Percentiles rank a stretch among this genome's conserved stretches.
phyloP scores from a whole-genome alignment of 768 basidiomycete genomes.

The Hericium erinaceus region DNA sequence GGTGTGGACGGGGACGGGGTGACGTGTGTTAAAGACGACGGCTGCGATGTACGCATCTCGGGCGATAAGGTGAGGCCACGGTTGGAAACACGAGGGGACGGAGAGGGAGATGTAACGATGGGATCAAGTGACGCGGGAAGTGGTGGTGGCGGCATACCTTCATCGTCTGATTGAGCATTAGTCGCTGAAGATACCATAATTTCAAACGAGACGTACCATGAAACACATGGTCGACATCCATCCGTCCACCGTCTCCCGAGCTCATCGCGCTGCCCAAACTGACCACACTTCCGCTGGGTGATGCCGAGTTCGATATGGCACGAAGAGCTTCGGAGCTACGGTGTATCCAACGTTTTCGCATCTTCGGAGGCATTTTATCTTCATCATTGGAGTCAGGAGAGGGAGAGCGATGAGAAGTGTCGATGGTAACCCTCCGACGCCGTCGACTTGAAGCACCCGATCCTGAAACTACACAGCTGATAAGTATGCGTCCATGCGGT shows the following conservation, averaged over 20 bases:
- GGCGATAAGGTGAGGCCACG: slow-evolving; percentile 10
- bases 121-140: slow-evolving; percentile 37
- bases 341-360: slow-evolving; percentile 16
- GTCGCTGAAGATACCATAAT: neutral
- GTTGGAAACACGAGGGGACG: slow-evolving; percentile 2
- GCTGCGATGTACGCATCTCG: neutral
- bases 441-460: neutral
- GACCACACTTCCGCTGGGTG: slow-evolving; percentile 11
- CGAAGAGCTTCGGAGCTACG: slow-evolving; percentile 12
- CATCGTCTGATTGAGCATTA: slow-evolving; percentile 20
- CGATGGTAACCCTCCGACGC: neutral
- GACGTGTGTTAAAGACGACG: neutral
- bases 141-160: slow-evolving; percentile 42
- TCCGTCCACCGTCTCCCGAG: slow-evolving; percentile 11
- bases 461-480: neutral
- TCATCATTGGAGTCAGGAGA: slow-evolving; percentile 10
- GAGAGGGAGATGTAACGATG: slow-evolving; percentile 25
- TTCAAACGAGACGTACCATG: slow-evolving; percentile 9
- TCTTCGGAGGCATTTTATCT: slow-evolving; percentile 13
- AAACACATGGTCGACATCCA: slow-evolving; percentile 16
- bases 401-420: slow-evolving; percentile 6
- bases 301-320: slow-evolving; percentile 9
- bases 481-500: neutral
- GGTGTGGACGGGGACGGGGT: slow-evolving; percentile 23
- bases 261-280: slow-evolving; percentile 14